These are phyloP conservation scores for Suhomyces sp. DNA, from an alignment of 805 yeast species.

Conservation along the genomic window DNA sequence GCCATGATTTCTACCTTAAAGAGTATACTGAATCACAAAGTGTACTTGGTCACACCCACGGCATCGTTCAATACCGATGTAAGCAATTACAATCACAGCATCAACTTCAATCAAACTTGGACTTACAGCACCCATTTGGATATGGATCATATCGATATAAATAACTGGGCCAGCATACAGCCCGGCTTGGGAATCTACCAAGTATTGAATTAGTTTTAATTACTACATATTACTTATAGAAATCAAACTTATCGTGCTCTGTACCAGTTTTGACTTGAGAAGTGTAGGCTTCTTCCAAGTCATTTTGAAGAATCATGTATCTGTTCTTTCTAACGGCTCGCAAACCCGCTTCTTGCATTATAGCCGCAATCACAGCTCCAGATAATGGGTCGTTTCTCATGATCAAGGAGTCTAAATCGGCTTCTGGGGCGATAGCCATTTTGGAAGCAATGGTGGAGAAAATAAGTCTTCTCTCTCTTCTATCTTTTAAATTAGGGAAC, in stretches of 20 bases:
- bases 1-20: slow-evolving; percentile 19
- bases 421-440: slow-evolving; percentile 98
- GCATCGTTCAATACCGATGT: slow-evolving; percentile 26
- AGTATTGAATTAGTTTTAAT: slow-evolving; percentile 15
- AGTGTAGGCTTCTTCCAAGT: slow-evolving; percentile 96
- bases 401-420: slow-evolving; percentile 89
- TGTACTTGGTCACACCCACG: slow-evolving; percentile 38
- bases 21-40: slow-evolving; percentile 7
- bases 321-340: slow-evolving; percentile 98
- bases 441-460: slow-evolving; percentile 94
- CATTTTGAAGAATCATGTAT: slow-evolving; percentile 93
- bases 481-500: slow-evolving; percentile 92
- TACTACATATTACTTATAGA: slow-evolving; percentile 67
- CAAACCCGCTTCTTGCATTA: slow-evolving; percentile 99
- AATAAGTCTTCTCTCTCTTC: slow-evolving; percentile 96
- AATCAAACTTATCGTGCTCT: slow-evolving; percentile 96
- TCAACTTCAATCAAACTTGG: slow-evolving; percentile 21
- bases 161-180: slow-evolving; percentile 42
- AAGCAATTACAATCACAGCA: slow-evolving; percentile 10
- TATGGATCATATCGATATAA: slow-evolving; percentile 67
- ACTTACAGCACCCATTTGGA: slow-evolving; percentile 53
- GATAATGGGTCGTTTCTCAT: slow-evolving; percentile 95
- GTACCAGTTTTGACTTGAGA: slow-evolving; percentile 93
- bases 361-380: slow-evolving; percentile 97
- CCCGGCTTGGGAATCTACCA: slow-evolving; percentile 67